These are phyloP conservation scores for Solanum hybrid DNA, from an alignment of 305 asterid species.

Conservation along the genomic window DNA sequence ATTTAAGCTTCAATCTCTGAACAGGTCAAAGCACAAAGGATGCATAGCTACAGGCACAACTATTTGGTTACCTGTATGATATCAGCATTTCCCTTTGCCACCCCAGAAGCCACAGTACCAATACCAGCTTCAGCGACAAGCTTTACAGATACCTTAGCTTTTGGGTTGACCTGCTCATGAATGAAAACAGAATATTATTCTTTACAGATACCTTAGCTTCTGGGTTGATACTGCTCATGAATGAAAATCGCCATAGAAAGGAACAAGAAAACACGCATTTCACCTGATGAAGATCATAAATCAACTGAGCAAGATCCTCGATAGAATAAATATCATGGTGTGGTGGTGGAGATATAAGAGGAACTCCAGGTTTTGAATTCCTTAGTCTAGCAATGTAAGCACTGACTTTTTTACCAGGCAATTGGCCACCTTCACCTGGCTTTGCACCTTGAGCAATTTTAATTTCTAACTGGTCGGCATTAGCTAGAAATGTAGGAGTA, in stretches of 20 bases:
- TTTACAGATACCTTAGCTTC: constrained; percentile 74
- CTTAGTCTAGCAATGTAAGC: constrained; percentile 95
- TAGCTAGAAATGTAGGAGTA: constrained; percentile 95
- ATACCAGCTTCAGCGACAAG: constrained; percentile 99
- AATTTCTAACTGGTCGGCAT: constrained; percentile 93
- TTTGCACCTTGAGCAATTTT: constrained; percentile 99
- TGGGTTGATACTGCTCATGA: constrained; percentile 63
- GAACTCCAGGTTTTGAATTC: constrained; percentile 98
- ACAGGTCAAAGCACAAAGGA: not conserved
- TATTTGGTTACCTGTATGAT: constrained; percentile 64
- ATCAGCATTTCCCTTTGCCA: constrained; percentile 99
- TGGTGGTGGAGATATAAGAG: constrained; percentile 99
- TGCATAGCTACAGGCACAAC: not conserved
- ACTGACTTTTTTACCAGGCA: constrained; percentile 98
- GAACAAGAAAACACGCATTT: not conserved
- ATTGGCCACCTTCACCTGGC: constrained; percentile 99
- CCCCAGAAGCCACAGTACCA: constrained; percentile 99
- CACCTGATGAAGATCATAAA: constrained; percentile 99
- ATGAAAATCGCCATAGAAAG: constrained; percentile 3
- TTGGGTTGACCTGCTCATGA: constrained; percentile 77
- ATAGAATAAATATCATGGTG: constrained; percentile 98
- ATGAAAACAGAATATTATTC: constrained; percentile 2
- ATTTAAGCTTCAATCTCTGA: not conserved
- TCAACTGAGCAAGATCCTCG: constrained; percentile 98
- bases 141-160: constrained; percentile 94